Percentiles rank a stretch among this genome's conserved stretches.
Conservation (phyloP, 148 eudicot genomes). For the Rhododendron molle region DNA sequence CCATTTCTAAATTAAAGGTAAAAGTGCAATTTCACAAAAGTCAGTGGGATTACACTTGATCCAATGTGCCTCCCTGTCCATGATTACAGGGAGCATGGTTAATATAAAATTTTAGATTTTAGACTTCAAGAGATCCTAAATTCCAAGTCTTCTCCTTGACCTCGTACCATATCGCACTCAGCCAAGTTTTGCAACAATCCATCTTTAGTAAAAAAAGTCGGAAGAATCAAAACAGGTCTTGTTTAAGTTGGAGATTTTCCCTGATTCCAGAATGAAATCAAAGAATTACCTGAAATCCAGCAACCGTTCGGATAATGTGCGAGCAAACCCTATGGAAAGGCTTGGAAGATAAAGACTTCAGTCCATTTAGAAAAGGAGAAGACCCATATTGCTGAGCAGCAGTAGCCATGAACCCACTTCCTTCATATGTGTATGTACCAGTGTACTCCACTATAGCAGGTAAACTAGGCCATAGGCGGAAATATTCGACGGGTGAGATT, state of each 20-base stretch:
- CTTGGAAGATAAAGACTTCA: constrained; percentile 76
- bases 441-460: constrained; percentile 94
- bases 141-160: background rate
- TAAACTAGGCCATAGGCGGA: constrained; percentile 97
- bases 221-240: background rate
- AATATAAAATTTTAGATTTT: background rate
- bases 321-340: constrained; percentile 99
- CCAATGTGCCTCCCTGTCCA: background rate
- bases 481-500: constrained; percentile 94
- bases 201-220: background rate
- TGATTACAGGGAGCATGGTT: background rate
- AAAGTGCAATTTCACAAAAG: background rate
- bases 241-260: background rate
- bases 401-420: constrained; percentile 96
- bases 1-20: background rate
- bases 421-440: constrained; percentile 89
- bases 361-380: constrained; percentile 90
- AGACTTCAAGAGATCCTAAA: background rate
- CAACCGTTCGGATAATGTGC: constrained; percentile 88
- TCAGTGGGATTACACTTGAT: background rate
- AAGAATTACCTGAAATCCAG: constrained; percentile 76
- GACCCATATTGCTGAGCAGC: constrained; percentile 97
- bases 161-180: background rate
- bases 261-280: background rate
- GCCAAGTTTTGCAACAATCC: background rate